Evolutionary conservation across 331 rosid species (phyloP).

Genomic region (Pyrus hybrid): DNA sequence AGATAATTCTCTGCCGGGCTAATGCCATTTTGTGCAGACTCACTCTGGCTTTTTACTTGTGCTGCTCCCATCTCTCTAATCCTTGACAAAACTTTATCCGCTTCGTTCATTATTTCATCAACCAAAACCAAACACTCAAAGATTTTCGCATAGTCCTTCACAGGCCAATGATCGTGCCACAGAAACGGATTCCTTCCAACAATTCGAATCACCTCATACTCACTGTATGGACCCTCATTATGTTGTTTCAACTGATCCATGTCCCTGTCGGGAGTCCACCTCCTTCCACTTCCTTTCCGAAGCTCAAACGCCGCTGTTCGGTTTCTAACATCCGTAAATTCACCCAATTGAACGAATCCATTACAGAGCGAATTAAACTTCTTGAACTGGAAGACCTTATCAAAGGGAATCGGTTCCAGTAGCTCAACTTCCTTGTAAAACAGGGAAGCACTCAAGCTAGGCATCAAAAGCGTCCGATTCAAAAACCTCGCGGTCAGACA

Average conservation of each 20-base stretch:
- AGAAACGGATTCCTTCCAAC: constrained; percentile 85
- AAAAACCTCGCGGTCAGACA: constrained; percentile 80
- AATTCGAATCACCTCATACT: constrained; percentile 49
- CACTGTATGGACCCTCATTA: constrained; percentile 35
- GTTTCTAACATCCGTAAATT: constrained; percentile 33
- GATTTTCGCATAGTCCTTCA: constrained; percentile 68
- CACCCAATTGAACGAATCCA: constrained; percentile 59
- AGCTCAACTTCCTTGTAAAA: constrained; percentile 83
- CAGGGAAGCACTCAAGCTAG: constrained; percentile 83
- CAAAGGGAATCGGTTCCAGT: constrained; percentile 63
- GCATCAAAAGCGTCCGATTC: constrained; percentile 82
- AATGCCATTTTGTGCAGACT: neutral
- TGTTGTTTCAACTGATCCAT: constrained; percentile 55
- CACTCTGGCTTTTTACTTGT: constrained; percentile 11
- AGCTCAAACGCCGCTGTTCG: constrained; percentile 43
- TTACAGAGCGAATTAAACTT: constrained; percentile 56
- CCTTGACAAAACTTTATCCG: constrained; percentile 55
- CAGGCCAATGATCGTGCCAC: constrained; percentile 99
- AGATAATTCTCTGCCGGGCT: neutral
- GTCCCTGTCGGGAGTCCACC: constrained; percentile 77
- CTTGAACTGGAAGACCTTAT: constrained; percentile 63
- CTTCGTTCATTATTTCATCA: constrained; percentile 61
- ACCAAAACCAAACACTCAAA: constrained; percentile 76
- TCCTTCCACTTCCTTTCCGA: constrained; percentile 91
- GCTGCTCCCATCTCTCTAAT: constrained; percentile 46